Evolutionary conservation across 2,329 filamentous ascomycete species (phyloP), one percentile per base, ranked within the genome.

Genomic region (Aureobasidium sp.): DNA sequence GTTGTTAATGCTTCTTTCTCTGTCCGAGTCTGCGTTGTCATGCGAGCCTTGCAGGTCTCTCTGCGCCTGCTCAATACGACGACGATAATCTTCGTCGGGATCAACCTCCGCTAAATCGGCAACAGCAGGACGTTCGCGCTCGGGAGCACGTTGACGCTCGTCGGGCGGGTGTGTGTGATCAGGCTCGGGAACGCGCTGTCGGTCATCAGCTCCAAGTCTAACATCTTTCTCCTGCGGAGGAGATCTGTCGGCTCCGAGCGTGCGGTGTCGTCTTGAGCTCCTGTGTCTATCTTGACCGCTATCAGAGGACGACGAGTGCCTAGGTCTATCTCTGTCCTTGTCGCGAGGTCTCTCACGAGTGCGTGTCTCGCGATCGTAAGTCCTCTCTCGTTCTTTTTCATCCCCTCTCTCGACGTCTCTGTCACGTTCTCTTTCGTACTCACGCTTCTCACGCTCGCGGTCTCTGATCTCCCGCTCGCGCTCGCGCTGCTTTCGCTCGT

Each of bases 81-180:
- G 77, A 47, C 78, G 76, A 65, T 81, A 81, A 39, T 81, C 79
- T 65, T 81, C 78, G 44, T 81, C 79, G 5, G 79, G 75, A 61
- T 81, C 79, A 2, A 78, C 55, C 22, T 70, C 65, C n/a, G 63
- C 17, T 47, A 70, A 68, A 5, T 69, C 66, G 36, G 65, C 67
- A 42, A 58, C 51, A 14, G 55, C 49, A 25, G 48, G 7, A 34
- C 68, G 61, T 3, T 76, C 74, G 12, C 60, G 51, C 20, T 67
- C 66, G 14, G 55, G 9, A 34, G 20, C 47, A 20, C 47, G 29
- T 9, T 49, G 47, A 34, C n/a, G 47, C 8, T 34, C 29, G 5
- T 49, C 47, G 47, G 47, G 22, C 15, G 60, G 42, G 25, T 62
- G 17, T 5, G 20, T 34, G 29, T 20, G 47, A 39, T 25, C 64